Conservation (phyloP, 2,329 filamentous ascomycete genomes). For the Acarospora socialis region DNA sequence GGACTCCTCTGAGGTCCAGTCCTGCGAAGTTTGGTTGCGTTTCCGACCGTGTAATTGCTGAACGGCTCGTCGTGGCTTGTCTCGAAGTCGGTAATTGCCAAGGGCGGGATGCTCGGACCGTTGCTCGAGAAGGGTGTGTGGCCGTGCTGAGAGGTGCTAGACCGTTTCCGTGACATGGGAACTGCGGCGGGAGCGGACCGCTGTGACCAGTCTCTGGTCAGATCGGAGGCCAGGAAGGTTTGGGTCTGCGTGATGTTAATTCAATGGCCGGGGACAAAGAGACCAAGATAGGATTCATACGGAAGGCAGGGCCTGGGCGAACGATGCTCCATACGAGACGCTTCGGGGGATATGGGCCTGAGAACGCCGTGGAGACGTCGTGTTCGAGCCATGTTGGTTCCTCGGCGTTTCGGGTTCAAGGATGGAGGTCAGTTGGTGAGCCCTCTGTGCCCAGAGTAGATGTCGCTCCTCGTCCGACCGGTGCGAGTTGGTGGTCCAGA, state of each 20-base stretch:
- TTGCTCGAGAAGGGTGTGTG: conserved; percentile 3
- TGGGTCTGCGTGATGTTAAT: neutral
- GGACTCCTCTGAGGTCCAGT: conserved; percentile 19
- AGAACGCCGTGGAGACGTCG: too few relatives aligned
- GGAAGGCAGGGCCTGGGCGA: conserved; percentile 2
- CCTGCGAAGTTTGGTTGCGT: conserved; percentile 14
- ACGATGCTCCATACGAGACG: too few relatives aligned
- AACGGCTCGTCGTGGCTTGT: conserved; percentile 6
- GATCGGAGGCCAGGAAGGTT: neutral
- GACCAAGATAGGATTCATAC: conserved; percentile 1
- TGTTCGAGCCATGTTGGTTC: neutral
- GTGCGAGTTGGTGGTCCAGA: conserved; percentile 21
- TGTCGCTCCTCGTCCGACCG: conserved; percentile 23
- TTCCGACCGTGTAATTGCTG: conserved; percentile 20
- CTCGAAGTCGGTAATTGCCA: conserved; percentile 1
- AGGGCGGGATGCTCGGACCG: conserved; percentile 1
- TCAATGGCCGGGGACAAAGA: conserved; percentile 1
- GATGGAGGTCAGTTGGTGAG: conserved; percentile 15
- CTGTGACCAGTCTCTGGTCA: conserved; percentile 2
- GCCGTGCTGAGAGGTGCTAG: conserved; percentile 13
- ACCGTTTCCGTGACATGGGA: conserved; percentile 22
- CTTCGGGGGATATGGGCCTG: too few relatives aligned
- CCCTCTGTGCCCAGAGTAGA: conserved; percentile 21
- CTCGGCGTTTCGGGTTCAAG: conserved; percentile 1
- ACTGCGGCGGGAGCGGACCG: conserved; percentile 24